Conservation (phyloP, 805 yeast species). For the Ogataea pilisensis region DNA sequence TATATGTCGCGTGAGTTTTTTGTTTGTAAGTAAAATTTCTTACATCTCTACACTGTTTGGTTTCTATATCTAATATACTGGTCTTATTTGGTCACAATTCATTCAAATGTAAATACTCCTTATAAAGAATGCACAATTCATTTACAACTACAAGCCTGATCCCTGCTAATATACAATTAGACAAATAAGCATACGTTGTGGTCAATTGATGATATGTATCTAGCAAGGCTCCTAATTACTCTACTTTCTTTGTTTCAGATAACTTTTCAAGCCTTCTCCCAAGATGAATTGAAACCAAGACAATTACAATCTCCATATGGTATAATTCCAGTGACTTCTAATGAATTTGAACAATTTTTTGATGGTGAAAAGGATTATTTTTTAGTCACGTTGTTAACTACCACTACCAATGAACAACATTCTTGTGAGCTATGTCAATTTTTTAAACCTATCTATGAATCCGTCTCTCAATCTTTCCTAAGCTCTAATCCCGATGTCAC, state of each 20-base stretch:
- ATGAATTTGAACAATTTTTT: slow-evolving; percentile 36
- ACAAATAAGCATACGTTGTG: no score
- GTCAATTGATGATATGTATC: no score
- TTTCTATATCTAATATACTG: no score
- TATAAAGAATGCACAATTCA: no score
- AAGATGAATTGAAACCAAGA: slow-evolving; percentile 12
- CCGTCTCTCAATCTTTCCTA: slow-evolving; percentile 41
- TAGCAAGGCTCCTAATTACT: no score
- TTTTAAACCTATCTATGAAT: slow-evolving; percentile 38
- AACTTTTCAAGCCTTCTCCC: slow-evolving; percentile 12
- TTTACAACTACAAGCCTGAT: no score
- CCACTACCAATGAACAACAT: slow-evolving; percentile 35
- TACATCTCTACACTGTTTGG: no score
- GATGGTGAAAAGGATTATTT: slow-evolving; percentile 50
- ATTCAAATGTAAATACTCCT: no score
- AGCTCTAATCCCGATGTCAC: slow-evolving; percentile 39
- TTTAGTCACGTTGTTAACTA: slow-evolving; percentile 50
- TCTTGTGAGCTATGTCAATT: slow-evolving; percentile 46
- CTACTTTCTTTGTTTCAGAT: slow-evolving; percentile 2
- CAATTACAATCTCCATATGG: slow-evolving; percentile 26
- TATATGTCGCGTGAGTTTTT: no score
- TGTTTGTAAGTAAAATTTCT: no score
- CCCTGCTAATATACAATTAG: no score
- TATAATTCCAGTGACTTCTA: slow-evolving; percentile 39
- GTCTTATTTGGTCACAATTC: no score